phyloP scores from a whole-genome alignment of 768 basidiomycete species.

The Omphalotus guepiniiformis region DNA sequence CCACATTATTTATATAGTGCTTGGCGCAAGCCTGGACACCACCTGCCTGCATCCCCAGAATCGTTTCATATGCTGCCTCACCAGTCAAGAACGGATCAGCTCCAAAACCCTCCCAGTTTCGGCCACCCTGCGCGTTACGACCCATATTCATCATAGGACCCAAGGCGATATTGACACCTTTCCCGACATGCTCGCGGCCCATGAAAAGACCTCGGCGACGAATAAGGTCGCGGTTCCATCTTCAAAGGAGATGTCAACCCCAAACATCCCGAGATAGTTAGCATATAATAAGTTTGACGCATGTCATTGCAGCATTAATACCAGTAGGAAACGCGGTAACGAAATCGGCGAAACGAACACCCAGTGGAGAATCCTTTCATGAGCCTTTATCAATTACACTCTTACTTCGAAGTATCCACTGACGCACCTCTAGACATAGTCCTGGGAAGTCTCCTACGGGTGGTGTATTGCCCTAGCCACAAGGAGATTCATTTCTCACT shows the following conservation, averaged over 20 bases:
- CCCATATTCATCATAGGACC: constrained; percentile 26
- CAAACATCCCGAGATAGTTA: neutral
- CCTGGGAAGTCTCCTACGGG: constrained; percentile 50
- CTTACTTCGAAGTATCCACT: too few species aligned
- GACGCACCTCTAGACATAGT: constrained; percentile 61
- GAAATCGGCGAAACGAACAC: constrained; percentile 71
- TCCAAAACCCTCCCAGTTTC: constrained; percentile 97
- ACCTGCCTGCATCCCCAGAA: constrained; percentile 71
- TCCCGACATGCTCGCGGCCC: constrained; percentile 77
- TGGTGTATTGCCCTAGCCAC: neutral
- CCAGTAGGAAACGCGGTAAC: constrained; percentile 82
- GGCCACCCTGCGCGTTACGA: constrained; percentile 69
- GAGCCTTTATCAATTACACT: neutral
- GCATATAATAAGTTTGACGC: constrained; percentile 20
- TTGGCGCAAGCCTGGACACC: constrained; percentile 89
- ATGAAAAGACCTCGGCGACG: constrained; percentile 73
- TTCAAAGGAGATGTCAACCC: constrained; percentile 17
- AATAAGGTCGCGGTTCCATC: constrained; percentile 75
- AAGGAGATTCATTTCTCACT: constrained; percentile 3
- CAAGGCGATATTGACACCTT: constrained; percentile 80
- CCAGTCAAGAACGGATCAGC: constrained; percentile 87
- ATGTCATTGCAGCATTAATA: constrained; percentile 80
- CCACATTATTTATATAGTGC: constrained; percentile 74
- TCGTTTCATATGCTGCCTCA: constrained; percentile 73
- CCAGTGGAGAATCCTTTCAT: constrained; percentile 55